Base-by-base conservation (phyloP, 2,329 filamentous ascomycete genomes). In the Diplodia seriata region DNA sequence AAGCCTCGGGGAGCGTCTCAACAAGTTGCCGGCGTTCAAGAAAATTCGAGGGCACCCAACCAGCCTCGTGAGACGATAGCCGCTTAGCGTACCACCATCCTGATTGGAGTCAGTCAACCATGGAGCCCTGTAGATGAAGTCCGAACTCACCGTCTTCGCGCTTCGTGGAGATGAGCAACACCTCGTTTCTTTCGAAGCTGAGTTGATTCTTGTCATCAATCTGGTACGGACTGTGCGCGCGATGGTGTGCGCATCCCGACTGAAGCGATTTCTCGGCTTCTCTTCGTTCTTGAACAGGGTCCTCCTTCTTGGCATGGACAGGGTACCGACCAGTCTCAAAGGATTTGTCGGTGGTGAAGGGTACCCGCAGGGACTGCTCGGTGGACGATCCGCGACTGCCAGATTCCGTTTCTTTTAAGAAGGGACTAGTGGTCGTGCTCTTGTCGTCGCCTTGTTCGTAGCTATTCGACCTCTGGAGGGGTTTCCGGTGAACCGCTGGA, bases 71-170 rank as follows among this genome's bases (percentile, higher is more conserved):
- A 11, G 20, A 38, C 15, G 20, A 51, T 20, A 36, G 47, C 6
- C n/a, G 18, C 8, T 15, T 49, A n/a, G 43, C 59, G 33, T 23
- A 63, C 59, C 59, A 63, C 59, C 59, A 63, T 7, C 59, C 59
- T 63, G 31, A 12, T 62, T 14, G 15, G 18, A 20, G 31, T 56
- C 6, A 50, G 38, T 15, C 4, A 20, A 15, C 6, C 29, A 40
- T 20, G 9, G 14, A 14, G 36, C 9, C 36, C 36, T 38, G n/a
- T 20, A 12, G 11, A 38, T 14, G 5, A 3, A 26, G 6, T 36
- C 18, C 15, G 38, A 20, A 59, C 56, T n/a, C 50, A 63, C 59
- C 59, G 29, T 51, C 36, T 26, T 38, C n/a, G n/a, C 36, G 18
- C 23, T 63, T 63, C 3, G 4, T 23, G 2, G 47, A 51, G 12